Conservation (phyloP, 2,329 filamentous ascomycete species). For the Coniosporium uncinatum region DNA sequence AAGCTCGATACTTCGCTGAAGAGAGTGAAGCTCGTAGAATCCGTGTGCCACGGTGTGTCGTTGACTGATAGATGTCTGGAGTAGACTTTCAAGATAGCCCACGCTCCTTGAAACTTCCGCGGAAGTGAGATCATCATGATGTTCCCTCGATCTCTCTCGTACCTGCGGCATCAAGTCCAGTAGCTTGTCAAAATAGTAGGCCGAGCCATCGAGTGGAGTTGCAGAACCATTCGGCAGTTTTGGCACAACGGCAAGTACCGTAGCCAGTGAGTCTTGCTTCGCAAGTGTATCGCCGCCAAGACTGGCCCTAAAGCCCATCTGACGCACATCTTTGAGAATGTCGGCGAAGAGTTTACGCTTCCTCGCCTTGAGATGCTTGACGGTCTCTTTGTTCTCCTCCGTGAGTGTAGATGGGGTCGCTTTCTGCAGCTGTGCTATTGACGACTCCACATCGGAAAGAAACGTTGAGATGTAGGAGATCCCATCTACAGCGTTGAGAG, state of each 20-base stretch:
- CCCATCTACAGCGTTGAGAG: slow-evolving; percentile 48
- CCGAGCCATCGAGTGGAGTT: slow-evolving; percentile 14
- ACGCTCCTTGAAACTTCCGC: slow-evolving; percentile 76
- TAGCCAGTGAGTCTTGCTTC: slow-evolving; percentile 65
- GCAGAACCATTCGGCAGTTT: slow-evolving; percentile 20
- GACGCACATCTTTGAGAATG: slow-evolving; percentile 72
- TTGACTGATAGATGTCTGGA: slow-evolving; percentile 32
- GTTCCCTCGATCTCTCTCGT: slow-evolving; percentile 61
- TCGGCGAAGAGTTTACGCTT: slow-evolving; percentile 92
- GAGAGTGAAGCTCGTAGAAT: no score
- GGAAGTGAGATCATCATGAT: slow-evolving; percentile 79
- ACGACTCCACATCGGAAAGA: slow-evolving; percentile 59
- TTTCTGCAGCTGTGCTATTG: slow-evolving; percentile 70
- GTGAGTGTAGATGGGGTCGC: slow-evolving; percentile 78
- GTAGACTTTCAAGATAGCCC: slow-evolving; percentile 81
- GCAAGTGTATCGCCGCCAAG: slow-evolving; percentile 67
- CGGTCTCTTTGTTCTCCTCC: slow-evolving; percentile 77
- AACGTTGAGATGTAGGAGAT: slow-evolving; percentile 60
- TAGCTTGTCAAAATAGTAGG: slow-evolving; percentile 75
- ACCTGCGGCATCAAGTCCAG: slow-evolving; percentile 67
- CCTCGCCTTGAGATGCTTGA: slow-evolving; percentile 86
- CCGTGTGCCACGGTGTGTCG: no score
- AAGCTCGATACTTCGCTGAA: no score
- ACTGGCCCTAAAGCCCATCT: slow-evolving; percentile 89
- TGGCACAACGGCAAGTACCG: slow-evolving; percentile 56